These are phyloP conservation scores for Rhodotorula babjevae DNA, from an alignment of 768 basidiomycete species.

Conservation along the genomic window DNA sequence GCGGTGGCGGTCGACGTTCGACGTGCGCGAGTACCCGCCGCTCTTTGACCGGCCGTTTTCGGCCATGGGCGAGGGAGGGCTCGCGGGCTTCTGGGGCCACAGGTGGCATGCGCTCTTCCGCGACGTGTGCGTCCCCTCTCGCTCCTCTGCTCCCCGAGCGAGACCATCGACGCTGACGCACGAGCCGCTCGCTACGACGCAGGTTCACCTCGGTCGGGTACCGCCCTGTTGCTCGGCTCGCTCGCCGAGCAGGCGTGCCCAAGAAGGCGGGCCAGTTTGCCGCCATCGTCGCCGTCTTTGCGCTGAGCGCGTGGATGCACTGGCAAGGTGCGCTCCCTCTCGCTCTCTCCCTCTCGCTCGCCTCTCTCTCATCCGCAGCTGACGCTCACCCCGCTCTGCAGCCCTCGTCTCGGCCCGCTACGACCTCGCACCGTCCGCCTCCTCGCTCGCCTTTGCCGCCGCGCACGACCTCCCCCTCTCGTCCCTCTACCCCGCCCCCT, in stretches of 20 bases:
- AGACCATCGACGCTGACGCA: no score
- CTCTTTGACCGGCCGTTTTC: conserved; percentile 23
- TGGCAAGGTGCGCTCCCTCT: conserved; percentile 18
- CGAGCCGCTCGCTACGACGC: no score
- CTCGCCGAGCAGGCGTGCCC: background rate
- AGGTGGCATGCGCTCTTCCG: conserved; percentile 26
- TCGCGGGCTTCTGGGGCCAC: conserved; percentile 18
- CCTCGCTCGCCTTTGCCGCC: conserved; percentile 1
- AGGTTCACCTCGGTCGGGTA: conserved; percentile 25
- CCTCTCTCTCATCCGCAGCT: background rate
- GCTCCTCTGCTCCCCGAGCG: no score
- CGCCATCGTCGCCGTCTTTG: conserved; percentile 22
- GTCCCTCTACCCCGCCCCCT: conserved; percentile 3
- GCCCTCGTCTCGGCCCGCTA: conserved; percentile 23
- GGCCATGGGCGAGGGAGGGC: conserved; percentile 28
- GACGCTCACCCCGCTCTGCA: background rate
- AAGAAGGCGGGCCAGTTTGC: background rate
- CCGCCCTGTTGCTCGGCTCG: conserved; percentile 1
- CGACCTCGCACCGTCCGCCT: background rate
- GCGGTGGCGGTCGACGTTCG: conserved; percentile 19
- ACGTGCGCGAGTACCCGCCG: conserved; percentile 25
- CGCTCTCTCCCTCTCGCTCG: background rate
- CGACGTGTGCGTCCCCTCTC: background rate
- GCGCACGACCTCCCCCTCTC: background rate
- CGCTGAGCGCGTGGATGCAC: conserved; percentile 25